These are phyloP conservation scores for Backusella tuberculispora DNA, from an alignment of 192 early-diverging fungal species.

Conservation along the genomic window DNA sequence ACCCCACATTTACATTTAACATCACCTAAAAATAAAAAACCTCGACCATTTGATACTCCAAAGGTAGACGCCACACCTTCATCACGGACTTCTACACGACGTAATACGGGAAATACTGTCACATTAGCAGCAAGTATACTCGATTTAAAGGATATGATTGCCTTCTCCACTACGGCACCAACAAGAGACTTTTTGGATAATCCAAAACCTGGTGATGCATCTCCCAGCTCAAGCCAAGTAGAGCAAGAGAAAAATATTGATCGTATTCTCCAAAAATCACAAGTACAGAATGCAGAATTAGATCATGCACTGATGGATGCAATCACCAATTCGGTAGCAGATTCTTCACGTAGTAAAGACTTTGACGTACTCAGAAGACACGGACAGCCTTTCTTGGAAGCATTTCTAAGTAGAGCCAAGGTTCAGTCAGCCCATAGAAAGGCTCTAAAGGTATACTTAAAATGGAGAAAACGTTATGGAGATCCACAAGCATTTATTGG, in stretches of 20 bases:
- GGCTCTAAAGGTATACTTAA: constrained; percentile 52
- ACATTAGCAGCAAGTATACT: constrained; percentile 12
- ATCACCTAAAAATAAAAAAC: constrained; percentile 21
- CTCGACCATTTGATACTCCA: constrained; percentile 5
- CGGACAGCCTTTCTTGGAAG: constrained; percentile 58
- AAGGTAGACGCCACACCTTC: not conserved
- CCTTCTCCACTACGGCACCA: constrained; percentile 8
- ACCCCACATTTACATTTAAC: constrained; percentile 10
- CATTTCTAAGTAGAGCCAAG: constrained; percentile 47
- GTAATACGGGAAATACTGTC: constrained; percentile 2
- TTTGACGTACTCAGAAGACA: constrained; percentile 53
- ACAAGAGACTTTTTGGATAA: not conserved
- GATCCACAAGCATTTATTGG: constrained; percentile 25
- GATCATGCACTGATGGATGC: constrained; percentile 26
- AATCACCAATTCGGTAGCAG: constrained; percentile 24
- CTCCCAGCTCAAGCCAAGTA: not conserved
- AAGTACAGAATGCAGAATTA: constrained; percentile 13
- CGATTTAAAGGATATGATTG: constrained; percentile 32
- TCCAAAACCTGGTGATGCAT: not conserved
- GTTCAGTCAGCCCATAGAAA: constrained; percentile 53
- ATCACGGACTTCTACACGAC: constrained; percentile 5
- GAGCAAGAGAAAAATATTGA: constrained; percentile 23
- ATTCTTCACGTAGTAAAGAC: constrained; percentile 13
- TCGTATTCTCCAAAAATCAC: constrained; percentile 12
- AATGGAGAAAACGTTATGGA: constrained; percentile 53